Percentiles rank a stretch among this genome's conserved stretches.
Conservation (phyloP, 192 early-diverging fungal genomes). For the Spizellomyces punctatus region DNA sequence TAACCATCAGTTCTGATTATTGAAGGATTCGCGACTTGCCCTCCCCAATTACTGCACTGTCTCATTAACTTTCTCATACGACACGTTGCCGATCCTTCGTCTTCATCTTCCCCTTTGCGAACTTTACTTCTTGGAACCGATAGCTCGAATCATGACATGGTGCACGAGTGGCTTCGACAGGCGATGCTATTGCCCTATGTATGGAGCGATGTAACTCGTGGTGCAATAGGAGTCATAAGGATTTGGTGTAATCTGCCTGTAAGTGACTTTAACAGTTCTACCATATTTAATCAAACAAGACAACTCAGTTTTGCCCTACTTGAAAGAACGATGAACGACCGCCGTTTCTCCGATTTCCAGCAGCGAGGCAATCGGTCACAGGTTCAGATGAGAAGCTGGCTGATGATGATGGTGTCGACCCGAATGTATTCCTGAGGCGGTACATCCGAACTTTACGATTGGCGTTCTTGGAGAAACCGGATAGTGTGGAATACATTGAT, state of each 20-base stretch:
- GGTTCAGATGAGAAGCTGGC: not conserved
- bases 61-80: conserved; percentile 71
- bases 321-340: conserved; percentile 72
- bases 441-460: conserved; percentile 69
- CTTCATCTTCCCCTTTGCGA: conserved; percentile 10
- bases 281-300: not conserved
- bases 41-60: conserved; percentile 64
- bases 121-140: conserved; percentile 26
- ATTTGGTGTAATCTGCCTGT: conserved; percentile 60
- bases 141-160: conserved; percentile 68
- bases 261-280: not conserved
- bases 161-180: conserved; percentile 79
- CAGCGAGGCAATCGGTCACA: conserved; percentile 6
- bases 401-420: conserved; percentile 1
- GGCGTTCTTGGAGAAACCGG: conserved; percentile 61
- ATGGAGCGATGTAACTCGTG: conserved; percentile 67
- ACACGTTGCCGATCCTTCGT: conserved; percentile 54
- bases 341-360: conserved; percentile 52
- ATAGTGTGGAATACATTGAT: conserved; percentile 47
- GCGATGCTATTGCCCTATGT: conserved; percentile 63
- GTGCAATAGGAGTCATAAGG: conserved; percentile 67
- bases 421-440: conserved; percentile 65
- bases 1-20: conserved; percentile 18
- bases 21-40: conserved; percentile 68
- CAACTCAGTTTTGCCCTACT: not conserved